These are phyloP conservation scores for Amoebophrya sp. DNA, from an alignment of 169 alveolate species.

Conservation along the genomic window DNA sequence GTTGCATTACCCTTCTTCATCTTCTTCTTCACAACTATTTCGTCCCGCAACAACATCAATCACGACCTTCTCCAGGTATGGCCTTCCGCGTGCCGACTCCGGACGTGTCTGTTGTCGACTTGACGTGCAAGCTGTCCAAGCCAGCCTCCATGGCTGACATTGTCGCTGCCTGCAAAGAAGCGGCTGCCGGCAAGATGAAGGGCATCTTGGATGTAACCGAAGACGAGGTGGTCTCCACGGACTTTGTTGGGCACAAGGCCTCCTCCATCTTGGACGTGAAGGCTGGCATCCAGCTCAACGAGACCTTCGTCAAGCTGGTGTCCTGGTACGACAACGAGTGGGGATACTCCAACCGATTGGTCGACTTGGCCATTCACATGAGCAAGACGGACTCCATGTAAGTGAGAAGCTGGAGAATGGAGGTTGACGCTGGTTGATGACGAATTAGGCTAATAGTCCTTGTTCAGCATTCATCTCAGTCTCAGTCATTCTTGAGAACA, in stretches of 20 bases:
- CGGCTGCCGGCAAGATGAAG: constrained; percentile 72
- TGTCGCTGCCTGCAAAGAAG: constrained; percentile 84
- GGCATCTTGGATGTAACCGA: constrained; percentile 91
- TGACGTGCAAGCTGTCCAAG: constrained; percentile 89
- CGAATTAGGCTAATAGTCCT: no score
- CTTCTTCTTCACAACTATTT: no score
- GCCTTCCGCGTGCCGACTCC: constrained; percentile 99
- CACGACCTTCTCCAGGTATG: constrained; percentile 76
- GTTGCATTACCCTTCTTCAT: no score
- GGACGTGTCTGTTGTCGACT: constrained; percentile 97
- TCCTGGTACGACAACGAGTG: constrained; percentile 99
- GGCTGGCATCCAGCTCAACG: constrained; percentile 94
- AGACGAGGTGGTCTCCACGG: constrained; percentile 95
- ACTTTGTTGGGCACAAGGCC: constrained; percentile 84
- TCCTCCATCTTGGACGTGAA: constrained; percentile 92
- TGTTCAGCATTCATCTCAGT: no score
- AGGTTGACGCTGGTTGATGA: no score
- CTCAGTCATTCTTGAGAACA: no score
- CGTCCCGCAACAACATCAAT: no score
- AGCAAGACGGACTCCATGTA: constrained; percentile 41
- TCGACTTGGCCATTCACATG: constrained; percentile 77
- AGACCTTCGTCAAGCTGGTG: constrained; percentile 89
- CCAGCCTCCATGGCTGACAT: constrained; percentile 91
- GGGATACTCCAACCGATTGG: constrained; percentile 97
- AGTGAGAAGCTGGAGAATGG: no score